These are phyloP conservation scores for Phytophthora pistaciae DNA, from an alignment of 352 stramenopile genomes.

Conservation along the genomic window DNA sequence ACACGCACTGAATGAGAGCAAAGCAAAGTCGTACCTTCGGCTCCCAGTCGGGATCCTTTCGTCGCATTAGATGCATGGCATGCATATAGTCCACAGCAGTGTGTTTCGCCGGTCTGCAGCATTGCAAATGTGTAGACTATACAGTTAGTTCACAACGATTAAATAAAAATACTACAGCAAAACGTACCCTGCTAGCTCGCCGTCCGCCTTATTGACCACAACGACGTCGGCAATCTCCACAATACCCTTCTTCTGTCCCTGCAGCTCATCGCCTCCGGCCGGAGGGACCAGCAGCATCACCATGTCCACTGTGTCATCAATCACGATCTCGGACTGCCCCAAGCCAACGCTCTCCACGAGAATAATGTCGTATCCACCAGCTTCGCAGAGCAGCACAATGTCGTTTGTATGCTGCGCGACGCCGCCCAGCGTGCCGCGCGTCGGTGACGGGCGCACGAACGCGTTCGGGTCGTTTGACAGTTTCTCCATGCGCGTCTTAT, in stretches of 20 bases:
- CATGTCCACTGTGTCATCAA: slow-evolving; percentile 97
- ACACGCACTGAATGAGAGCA: neutral
- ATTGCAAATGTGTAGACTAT: neutral
- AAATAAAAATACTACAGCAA: neutral
- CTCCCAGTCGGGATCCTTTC: slow-evolving; percentile 87
- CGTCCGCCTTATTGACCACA: slow-evolving; percentile 98
- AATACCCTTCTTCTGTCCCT: slow-evolving; percentile 99
- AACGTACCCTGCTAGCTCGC: slow-evolving; percentile 70
- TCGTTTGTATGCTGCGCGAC: slow-evolving; percentile 89
- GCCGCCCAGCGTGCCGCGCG: slow-evolving; percentile 81
- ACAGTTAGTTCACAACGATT: neutral
- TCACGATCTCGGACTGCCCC: slow-evolving; percentile 97
- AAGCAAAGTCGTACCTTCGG: slow-evolving; percentile 47
- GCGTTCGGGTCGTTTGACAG: slow-evolving; percentile 93
- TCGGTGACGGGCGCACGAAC: slow-evolving; percentile 94
- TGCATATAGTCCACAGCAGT: slow-evolving; percentile 84
- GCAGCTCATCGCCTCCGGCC: slow-evolving; percentile 96
- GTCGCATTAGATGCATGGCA: slow-evolving; percentile 82
- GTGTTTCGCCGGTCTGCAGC: slow-evolving; percentile 68
- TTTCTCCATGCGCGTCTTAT: slow-evolving; percentile 98
- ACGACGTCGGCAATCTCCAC: slow-evolving; percentile 98
- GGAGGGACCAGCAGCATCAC: slow-evolving; percentile 96
- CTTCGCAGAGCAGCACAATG: slow-evolving; percentile 95
- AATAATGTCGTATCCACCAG: slow-evolving; percentile 94
- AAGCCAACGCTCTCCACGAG: slow-evolving; percentile 98